Percentiles rank a stretch among this genome's conserved stretches.
phyloP scores from a whole-genome alignment of 2,329 filamentous ascomycete species.

The Clarireedia paspali region DNA sequence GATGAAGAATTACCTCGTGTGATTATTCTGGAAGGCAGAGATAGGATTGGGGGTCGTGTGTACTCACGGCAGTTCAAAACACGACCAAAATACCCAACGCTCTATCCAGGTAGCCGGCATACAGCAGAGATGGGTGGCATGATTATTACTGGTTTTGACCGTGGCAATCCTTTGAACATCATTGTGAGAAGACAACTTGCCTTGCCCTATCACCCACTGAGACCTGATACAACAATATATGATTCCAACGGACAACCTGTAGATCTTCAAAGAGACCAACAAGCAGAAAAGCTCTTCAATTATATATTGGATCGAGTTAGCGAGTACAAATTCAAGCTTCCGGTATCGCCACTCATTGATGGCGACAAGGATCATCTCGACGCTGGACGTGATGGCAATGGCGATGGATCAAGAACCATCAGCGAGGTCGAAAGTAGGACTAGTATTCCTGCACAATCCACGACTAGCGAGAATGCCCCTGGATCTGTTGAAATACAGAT shows the following conservation, averaged over 20 bases:
- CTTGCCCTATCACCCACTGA: slow-evolving; percentile 75
- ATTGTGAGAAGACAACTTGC: slow-evolving; percentile 86
- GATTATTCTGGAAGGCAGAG: slow-evolving; percentile 77
- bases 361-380: slow-evolving; percentile 79
- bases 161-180: slow-evolving; percentile 87
- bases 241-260: slow-evolving; percentile 75
- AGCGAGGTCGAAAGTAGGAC: slow-evolving; percentile 59
- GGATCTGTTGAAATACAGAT: slow-evolving; percentile 39
- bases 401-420: slow-evolving; percentile 64
- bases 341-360: slow-evolving; percentile 63
- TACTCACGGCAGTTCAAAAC: slow-evolving; percentile 68
- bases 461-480: slow-evolving; percentile 27
- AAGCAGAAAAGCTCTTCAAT: slow-evolving; percentile 89
- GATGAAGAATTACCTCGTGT: slow-evolving; percentile 67
- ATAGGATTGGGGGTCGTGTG: slow-evolving; percentile 82
- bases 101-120: slow-evolving; percentile 51
- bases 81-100: slow-evolving; percentile 49
- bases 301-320: slow-evolving; percentile 89
- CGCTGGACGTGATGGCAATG: slow-evolving; percentile 68
- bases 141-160: slow-evolving; percentile 95
- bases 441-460: slow-evolving; percentile 50
- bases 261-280: slow-evolving; percentile 66
- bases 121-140: slow-evolving; percentile 97
- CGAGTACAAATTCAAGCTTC: slow-evolving; percentile 75
- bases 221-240: slow-evolving; percentile 78